Conservation (phyloP, 1,284 basidiomycete species). For the Pseudozyma tsukubaensis region DNA sequence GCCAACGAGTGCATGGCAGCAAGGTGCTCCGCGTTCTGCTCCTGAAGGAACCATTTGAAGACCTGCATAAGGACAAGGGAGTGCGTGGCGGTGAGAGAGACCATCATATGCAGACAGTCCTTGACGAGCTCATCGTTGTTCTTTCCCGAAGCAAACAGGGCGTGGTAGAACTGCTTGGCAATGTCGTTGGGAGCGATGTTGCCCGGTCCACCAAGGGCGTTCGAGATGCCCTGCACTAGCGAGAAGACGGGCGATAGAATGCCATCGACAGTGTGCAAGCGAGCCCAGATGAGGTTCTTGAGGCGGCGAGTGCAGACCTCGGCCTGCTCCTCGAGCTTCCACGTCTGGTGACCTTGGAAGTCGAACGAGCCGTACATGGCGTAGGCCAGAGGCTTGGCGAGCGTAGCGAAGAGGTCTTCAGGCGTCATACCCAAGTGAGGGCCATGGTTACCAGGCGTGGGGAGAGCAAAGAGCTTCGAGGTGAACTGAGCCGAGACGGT, state of each 20-base stretch:
- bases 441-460: conserved; percentile 30
- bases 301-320: conserved; percentile 33
- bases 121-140: conserved; percentile 44
- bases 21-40: conserved; percentile 34
- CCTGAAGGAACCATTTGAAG: conserved; percentile 44
- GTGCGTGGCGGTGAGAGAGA: conserved; percentile 44
- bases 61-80: conserved; percentile 45
- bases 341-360: conserved; percentile 48
- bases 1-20: conserved; percentile 31
- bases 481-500: conserved; percentile 46
- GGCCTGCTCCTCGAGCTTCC: conserved; percentile 43
- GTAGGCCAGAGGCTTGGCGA: conserved; percentile 47
- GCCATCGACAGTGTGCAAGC: conserved; percentile 39
- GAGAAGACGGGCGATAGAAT: conserved; percentile 37
- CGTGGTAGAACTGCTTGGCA: conserved; percentile 46
- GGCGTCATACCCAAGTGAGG: conserved; percentile 40
- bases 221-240: conserved; percentile 44
- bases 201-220: conserved; percentile 45
- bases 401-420: conserved; percentile 21
- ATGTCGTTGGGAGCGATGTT: conserved; percentile 41
- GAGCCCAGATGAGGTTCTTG: conserved; percentile 45
- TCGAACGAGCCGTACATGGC: conserved; percentile 52
- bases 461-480: conserved; percentile 44
- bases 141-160: conserved; percentile 44
- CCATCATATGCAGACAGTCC: conserved; percentile 45